Percentiles rank a stretch among this genome's conserved stretches.
Conservation (phyloP, 768 basidiomycete species). For the Lactarius sanguifluus region DNA sequence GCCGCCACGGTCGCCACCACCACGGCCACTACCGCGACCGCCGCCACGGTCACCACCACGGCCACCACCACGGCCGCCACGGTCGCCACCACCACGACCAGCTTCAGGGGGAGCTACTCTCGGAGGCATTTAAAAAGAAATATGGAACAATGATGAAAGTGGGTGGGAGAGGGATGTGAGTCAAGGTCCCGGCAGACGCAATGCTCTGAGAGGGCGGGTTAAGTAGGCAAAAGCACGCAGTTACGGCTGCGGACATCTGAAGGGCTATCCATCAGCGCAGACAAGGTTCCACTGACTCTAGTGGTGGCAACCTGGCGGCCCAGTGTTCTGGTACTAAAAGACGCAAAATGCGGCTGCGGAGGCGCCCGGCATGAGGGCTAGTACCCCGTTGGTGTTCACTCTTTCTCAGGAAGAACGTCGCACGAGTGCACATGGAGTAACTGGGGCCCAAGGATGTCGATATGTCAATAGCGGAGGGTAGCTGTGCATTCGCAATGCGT, state of each 20-base stretch:
- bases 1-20: not conserved
- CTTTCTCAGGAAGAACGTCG: not conserved
- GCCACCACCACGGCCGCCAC: conserved; percentile 12
- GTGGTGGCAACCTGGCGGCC: not conserved
- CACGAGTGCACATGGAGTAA: not conserved
- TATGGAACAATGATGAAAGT: not conserved
- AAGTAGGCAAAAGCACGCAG: not conserved
- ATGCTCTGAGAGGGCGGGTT: not conserved
- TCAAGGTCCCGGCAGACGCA: not conserved
- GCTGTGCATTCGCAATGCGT: not conserved
- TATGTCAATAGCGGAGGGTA: not conserved
- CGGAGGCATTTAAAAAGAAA: not conserved
- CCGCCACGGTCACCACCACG: not conserved
- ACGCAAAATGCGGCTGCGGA: not conserved
- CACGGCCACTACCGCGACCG: not conserved
- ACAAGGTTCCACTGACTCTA: not conserved
- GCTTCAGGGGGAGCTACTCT: not conserved
- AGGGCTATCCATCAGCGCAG: not conserved
- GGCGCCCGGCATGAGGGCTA: not conserved
- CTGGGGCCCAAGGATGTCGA: not conserved
- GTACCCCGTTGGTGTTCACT: not conserved
- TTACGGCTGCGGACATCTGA: not conserved
- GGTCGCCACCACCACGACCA: conserved; percentile 25
- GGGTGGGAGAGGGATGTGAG: not conserved
- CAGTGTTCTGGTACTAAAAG: not conserved